Base-by-base conservation (phyloP, 495 filamentous ascomycete genomes). In the Melanomma pulvis-pyrius region DNA sequence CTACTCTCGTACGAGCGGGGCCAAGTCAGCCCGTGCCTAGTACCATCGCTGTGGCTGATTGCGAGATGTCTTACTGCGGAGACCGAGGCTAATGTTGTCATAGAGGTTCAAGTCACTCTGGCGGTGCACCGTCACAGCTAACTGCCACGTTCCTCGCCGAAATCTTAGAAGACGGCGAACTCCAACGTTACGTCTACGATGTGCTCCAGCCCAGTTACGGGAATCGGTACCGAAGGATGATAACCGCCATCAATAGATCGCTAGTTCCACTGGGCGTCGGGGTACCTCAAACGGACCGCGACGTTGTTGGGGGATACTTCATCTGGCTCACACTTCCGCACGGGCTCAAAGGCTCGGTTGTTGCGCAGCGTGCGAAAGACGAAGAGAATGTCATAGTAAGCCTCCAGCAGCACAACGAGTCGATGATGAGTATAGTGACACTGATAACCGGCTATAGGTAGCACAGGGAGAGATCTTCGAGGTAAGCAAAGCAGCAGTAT, bases 111-210 rank as follows among this genome's bases (percentile, higher is more conserved):
- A 85, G 86, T 29, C 79, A 83, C 32, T 92, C 89, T 4, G 92
- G 92, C 39, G 92, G 92, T 15, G 87, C 90, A 8, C 89, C 90
- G 0, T 88, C 85, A 17, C 90, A 94, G 68, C 72, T 92, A 2
- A 79, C 80, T 0, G 87, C 91, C 0, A 85, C 88, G 0, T 80
- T 91, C 29, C 77, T 96, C 21, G 78, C 81, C 25, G 79, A 87
- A 53, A 70, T 92, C 21, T 71, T 96, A 11, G 74, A 71, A 3
- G 75, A 77, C 8, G 84, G 84, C 4, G 77, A 76, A 6, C 70
- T 88, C 9, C 79, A 84, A 19, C 57, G 26, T 2, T 79, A 83
- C 65, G 71, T 86, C 28, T 60, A 66, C 0, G 22, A 71, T 2
- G 70, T 69, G 5, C 77, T 84, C 1, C 74, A 81, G 21, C 86